phyloP scores from a whole-genome alignment of 805 yeast genomes.

The Candida silvicultrix region DNA sequence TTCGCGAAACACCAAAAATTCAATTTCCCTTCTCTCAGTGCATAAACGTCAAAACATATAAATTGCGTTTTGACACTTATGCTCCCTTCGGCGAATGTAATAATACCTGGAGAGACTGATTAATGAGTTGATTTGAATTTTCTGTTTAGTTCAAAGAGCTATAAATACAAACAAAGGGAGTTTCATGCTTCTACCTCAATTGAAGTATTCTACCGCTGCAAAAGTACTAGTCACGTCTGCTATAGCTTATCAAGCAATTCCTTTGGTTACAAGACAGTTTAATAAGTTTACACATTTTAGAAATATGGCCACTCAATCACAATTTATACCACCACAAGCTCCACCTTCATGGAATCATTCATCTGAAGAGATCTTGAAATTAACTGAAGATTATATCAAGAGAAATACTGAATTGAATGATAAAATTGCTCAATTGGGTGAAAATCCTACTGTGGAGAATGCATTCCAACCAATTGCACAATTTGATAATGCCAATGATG shows the following conservation, averaged over 20 bases:
- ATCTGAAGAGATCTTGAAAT: constrained; percentile 37
- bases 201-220: not conserved
- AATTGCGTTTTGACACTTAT: not conserved
- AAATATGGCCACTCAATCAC: constrained; percentile 4
- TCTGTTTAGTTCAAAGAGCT: no score
- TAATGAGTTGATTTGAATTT: no score
- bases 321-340: constrained; percentile 13
- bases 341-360: constrained; percentile 55
- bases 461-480: constrained; percentile 48
- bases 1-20: no score
- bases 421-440: constrained; percentile 36
- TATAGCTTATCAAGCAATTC: not conserved
- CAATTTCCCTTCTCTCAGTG: no score
- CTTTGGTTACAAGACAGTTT: not conserved
- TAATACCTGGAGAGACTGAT: no score
- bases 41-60: not conserved
- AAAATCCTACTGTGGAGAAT: constrained; percentile 47
- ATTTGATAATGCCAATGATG: constrained; percentile 42
- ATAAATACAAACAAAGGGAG: no score
- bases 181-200: not conserved
- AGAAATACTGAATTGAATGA: constrained; percentile 44
- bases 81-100: no score
- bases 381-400: constrained; percentile 39
- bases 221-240: not conserved
- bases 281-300: not conserved